phyloP scores from a whole-genome alignment of 148 eudicot genomes.

The Cornus controversa region DNA sequence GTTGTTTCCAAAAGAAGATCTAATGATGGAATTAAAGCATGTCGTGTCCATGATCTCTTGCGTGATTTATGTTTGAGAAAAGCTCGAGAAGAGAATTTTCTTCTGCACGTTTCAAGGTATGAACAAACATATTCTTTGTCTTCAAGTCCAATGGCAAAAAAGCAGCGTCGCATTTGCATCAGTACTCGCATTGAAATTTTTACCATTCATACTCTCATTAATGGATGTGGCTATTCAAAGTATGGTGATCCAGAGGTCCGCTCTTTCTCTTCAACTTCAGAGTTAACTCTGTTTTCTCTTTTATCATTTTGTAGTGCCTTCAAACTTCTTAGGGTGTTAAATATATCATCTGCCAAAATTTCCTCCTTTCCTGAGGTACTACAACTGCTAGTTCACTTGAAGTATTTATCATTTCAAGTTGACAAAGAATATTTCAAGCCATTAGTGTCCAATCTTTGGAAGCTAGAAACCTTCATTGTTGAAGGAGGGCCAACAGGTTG shows the following conservation, averaged over 20 bases:
- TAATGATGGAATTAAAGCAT: constrained; percentile 23
- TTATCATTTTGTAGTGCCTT: background rate
- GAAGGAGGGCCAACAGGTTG: background rate
- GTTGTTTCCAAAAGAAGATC: constrained; percentile 9
- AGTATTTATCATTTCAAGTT: constrained; percentile 4
- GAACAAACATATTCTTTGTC: background rate
- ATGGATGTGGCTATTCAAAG: background rate
- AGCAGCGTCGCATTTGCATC: too few relatives aligned
- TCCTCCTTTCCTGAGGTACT: background rate
- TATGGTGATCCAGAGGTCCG: background rate
- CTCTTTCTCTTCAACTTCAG: background rate
- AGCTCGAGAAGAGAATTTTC: constrained; percentile 26
- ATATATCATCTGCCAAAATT: background rate
- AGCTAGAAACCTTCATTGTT: constrained; percentile 16
- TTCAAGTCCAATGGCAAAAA: background rate
- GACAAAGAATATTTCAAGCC: background rate
- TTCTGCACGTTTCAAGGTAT: background rate
- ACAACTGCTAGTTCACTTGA: constrained; percentile 3
- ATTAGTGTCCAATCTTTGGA: constrained; percentile 1
- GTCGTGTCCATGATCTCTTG: constrained; percentile 32
- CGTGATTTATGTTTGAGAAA: background rate
- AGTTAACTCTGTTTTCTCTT: too few relatives aligned
- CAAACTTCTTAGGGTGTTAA: background rate
- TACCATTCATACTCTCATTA: too few relatives aligned
- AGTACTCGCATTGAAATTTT: too few relatives aligned